Percentiles rank a stretch among this genome's conserved stretches.
These are phyloP conservation scores for Andrographis paniculata DNA, from an alignment of 305 asterid genomes.

Conservation along the genomic window DNA sequence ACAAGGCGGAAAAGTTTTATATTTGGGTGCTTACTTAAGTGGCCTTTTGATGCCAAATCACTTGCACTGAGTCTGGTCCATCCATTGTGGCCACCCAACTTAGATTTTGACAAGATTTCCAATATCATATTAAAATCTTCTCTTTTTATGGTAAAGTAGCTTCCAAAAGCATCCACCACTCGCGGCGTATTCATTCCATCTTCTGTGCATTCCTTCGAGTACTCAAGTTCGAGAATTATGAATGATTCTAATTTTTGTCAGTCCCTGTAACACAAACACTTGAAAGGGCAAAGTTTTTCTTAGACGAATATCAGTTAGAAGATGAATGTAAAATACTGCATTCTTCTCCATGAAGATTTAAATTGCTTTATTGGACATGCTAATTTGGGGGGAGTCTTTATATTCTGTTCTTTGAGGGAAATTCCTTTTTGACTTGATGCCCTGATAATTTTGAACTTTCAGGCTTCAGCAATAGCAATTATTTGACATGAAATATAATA, in stretches of 20 bases:
- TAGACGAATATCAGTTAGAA: no score
- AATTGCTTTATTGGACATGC: no score
- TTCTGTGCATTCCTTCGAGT: not conserved
- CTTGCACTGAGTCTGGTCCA: conserved; percentile 9
- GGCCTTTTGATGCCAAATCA: not conserved
- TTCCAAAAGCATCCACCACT: conserved; percentile 21
- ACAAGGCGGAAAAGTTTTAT: not conserved
- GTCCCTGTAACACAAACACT: not conserved
- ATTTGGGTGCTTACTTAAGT: conserved; percentile 2
- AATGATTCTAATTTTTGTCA: not conserved
- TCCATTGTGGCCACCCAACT: conserved; percentile 13
- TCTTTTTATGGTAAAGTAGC: not conserved
- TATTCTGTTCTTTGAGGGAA: no score
- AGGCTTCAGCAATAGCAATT: no score
- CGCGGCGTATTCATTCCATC: conserved; percentile 10
- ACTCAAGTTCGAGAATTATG: not conserved
- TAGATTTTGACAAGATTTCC: not conserved
- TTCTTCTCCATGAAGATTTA: not conserved
- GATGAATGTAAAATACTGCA: no score
- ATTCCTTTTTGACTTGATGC: no score
- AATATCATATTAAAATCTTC: not conserved
- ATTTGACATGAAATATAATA: no score
- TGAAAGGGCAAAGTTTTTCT: not conserved
- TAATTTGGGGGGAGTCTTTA: no score
- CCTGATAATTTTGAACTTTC: no score